phyloP scores from a whole-genome alignment of 306 rosid species.

The Sechiopsis laciniata region DNA sequence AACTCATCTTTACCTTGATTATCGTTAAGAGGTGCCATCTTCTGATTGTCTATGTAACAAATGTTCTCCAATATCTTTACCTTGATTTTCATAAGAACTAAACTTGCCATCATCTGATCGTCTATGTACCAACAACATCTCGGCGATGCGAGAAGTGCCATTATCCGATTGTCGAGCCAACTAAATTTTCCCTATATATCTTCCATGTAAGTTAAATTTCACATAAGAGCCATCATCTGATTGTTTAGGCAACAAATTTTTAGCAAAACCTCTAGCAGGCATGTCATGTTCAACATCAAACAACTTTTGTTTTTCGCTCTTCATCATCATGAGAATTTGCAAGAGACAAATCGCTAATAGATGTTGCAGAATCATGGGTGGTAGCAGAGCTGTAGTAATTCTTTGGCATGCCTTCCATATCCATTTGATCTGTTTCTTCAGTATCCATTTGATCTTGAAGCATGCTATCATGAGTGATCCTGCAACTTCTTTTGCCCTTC shows the following conservation, averaged over 20 bases:
- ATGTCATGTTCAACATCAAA: conserved; percentile 57
- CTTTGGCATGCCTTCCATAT: conserved; percentile 44
- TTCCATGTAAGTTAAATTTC: conserved; percentile 21
- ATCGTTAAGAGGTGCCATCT: no score
- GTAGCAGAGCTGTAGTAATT: conserved; percentile 61
- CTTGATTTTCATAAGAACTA: conserved; percentile 32
- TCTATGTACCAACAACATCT: conserved; percentile 43
- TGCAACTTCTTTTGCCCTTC: conserved; percentile 85
- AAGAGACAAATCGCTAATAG: conserved; percentile 41
- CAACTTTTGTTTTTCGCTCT: conserved; percentile 35
- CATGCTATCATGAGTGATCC: conserved; percentile 42
- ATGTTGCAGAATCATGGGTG: conserved; percentile 38
- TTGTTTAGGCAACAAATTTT: conserved; percentile 1
- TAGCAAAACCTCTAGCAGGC: conserved; percentile 7
- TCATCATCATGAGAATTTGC: conserved; percentile 41
- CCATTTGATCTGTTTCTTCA: conserved; percentile 25
- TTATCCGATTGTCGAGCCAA: conserved; percentile 44
- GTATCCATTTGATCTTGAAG: conserved; percentile 39
- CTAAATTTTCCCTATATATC: conserved; percentile 43
- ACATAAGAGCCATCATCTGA: background rate
- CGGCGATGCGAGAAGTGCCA: conserved; percentile 31
- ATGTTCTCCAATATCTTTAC: background rate
- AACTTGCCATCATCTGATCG: conserved; percentile 47
- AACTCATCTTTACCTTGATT: conserved; percentile 38
- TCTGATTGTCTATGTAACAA: no score